Evolutionary conservation across 1,284 basidiomycete species (phyloP), one percentile per base, ranked within the genome.

Genomic region (Cystobasidium pallidum): DNA sequence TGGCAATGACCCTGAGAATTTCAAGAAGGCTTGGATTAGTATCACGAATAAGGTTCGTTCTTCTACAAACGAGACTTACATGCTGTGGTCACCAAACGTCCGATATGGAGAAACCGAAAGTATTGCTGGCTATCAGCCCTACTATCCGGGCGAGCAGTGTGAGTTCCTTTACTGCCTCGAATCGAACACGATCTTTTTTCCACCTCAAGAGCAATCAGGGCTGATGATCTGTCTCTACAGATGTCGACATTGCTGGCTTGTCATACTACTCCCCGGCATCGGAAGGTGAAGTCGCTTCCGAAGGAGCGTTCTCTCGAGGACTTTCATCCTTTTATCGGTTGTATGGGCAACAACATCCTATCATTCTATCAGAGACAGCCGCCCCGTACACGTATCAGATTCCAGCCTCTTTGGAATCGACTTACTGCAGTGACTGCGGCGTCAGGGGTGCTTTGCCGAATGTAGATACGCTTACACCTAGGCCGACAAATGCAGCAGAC

Each of bases 61-160:
- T 1, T 21, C 71, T 8, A 43, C 39, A 7, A 65, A 59, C 58
- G 26, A 72, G 59, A 79, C 78, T 2, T 78, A 66, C 63, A 77
- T 78, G 76, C 61, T 78, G 0, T 78, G 75, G 75, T 45, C 77
- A 6, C 78, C 78, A n/a, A 78, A 78, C 39, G 62, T 78, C 8
- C 70, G 70, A 65, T 72, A 43, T 17, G 77, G 76, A 0, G 57
- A 68, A 4, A 70, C 75, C 1, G 72, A 73, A 32, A 75, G 75
- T 13, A 24, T 45, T 1, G 54, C 36, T 2, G 77, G 77, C 6
- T 78, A 78, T 59, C 54, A 59, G 39, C 70, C 74, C 1, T 78
- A 78, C 59, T 78, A 75, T 64, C 78, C 78, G 0, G 78, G 77
- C n/a, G 74, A 78, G 28, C 66, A 77, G 7, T 77, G 73, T 76